Evolutionary conservation across 768 basidiomycete species (phyloP).

Genomic region (Clitopilus hobsonii): DNA sequence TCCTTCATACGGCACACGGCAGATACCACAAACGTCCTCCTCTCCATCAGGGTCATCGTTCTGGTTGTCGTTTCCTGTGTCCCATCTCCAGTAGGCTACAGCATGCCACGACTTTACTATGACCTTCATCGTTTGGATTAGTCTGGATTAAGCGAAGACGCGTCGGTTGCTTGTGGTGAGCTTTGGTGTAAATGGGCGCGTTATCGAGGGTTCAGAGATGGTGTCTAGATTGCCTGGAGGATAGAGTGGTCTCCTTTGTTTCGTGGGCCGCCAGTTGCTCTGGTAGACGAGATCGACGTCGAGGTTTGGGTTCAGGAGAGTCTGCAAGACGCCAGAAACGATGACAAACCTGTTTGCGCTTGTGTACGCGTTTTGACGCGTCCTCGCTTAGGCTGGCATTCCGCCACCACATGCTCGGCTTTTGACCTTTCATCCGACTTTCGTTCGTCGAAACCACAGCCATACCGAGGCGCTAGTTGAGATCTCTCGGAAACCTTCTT

Average conservation of each 20-base stretch:
- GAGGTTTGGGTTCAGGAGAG: neutral
- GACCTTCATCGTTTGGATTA: constrained; percentile 58
- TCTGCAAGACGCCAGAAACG: neutral
- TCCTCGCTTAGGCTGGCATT: neutral
- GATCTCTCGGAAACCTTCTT: no score
- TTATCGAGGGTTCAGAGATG: neutral
- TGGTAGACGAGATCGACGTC: neutral
- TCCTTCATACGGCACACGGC: constrained; percentile 87
- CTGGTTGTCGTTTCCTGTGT: constrained; percentile 37
- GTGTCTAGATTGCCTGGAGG: no score
- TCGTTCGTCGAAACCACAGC: no score
- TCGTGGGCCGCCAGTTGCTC: neutral
- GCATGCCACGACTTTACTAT: constrained; percentile 83
- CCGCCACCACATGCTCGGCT: no score
- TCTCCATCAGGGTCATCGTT: constrained; percentile 41
- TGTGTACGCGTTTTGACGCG: neutral
- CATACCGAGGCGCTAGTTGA: no score
- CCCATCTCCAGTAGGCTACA: constrained; percentile 89
- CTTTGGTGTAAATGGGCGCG: neutral
- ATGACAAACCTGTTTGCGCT: neutral
- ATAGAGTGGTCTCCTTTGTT: no score
- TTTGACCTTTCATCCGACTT: no score
- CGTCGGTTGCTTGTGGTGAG: neutral
- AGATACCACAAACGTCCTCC: constrained; percentile 77
- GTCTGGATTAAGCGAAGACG: neutral